Base-by-base conservation (phyloP, 108 stramenopile species). In the Nitzschia sp. region DNA sequence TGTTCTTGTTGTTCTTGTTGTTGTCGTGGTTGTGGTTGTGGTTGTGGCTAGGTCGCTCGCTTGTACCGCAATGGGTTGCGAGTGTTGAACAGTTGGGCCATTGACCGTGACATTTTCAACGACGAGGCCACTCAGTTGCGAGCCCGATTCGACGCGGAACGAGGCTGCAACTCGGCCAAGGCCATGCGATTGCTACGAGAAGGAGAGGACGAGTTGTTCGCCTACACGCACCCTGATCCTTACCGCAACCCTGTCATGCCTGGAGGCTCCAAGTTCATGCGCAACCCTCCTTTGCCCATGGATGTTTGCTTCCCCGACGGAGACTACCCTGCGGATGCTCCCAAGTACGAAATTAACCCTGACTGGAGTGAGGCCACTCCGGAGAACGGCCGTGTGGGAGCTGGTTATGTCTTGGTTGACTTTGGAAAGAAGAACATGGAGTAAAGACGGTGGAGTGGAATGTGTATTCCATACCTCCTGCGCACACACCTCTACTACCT, bases 191-290 rank as follows among this genome's bases (percentile, higher is more conserved):
- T 96, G 69, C 67, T 93, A 41, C 80, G 78, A 70, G 91, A 88
- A 57, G 93, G 75, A 50, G 72, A 91, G 67, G 84, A 84, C 15
- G 86, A 95, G 67, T 77, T 95, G 26, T 85, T 83, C 66, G 68
- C 75, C 19, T 76, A 77, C 76, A 85, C 85, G 39, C 95, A 96
- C 65, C 95, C 94, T n/a, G 96, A 94, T 79, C 87, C 83, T 10
- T 97, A 97, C 78, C 84, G 91, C 55, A 78, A 80, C 41, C 87
- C 96, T 7, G 86, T 81, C 85, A 97, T 98, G 98, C 98, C 98
- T 0, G 97, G 96, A 19, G 98, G 98, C n/a, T 85, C 92, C 21
- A 85, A 91, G 39, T 97, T 96, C 78, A 98, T 98, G 98, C 86
- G 98, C 41, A 97, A 98, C 70, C 94, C 98, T 14, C 94, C 98